These are phyloP conservation scores for Delonix regia DNA, from an alignment of 306 rosid species.

Conservation along the genomic window DNA sequence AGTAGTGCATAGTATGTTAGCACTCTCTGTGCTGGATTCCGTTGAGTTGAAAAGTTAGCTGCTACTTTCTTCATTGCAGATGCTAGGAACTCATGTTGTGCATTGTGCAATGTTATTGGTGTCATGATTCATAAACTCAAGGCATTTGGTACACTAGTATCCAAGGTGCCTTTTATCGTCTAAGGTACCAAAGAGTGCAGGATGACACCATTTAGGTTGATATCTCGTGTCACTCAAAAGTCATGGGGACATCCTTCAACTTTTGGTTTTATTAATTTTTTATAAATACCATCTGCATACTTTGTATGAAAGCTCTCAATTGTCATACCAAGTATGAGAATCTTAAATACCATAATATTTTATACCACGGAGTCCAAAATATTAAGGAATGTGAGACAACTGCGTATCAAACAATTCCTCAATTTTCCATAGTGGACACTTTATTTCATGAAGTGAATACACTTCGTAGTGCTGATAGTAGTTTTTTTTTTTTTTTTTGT, in stretches of 20 bases:
- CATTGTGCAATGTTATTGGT: background rate
- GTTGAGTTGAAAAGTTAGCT: background rate
- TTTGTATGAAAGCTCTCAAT: too few species aligned
- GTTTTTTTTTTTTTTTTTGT: conserved; percentile 33
- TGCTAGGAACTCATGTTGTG: background rate
- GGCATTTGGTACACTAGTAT: background rate
- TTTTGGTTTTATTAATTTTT: background rate
- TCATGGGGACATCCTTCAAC: background rate
- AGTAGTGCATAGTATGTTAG: background rate
- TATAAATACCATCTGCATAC: background rate
- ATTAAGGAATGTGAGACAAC: background rate
- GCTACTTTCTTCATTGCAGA: background rate
- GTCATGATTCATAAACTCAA: background rate
- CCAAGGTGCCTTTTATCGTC: background rate
- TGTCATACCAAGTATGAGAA: background rate
- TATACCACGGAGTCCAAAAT: background rate
- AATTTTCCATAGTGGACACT: background rate
- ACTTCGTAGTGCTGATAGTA: conserved; percentile 30
- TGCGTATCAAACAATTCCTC: background rate
- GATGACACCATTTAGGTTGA: background rate
- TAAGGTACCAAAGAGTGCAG: background rate
- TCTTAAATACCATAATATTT: background rate
- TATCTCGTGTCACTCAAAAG: background rate
- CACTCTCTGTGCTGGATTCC: background rate
- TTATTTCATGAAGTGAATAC: conserved; percentile 17